phyloP scores from a whole-genome alignment of 139 green algal species.

The Diplosphaera chodatii region DNA sequence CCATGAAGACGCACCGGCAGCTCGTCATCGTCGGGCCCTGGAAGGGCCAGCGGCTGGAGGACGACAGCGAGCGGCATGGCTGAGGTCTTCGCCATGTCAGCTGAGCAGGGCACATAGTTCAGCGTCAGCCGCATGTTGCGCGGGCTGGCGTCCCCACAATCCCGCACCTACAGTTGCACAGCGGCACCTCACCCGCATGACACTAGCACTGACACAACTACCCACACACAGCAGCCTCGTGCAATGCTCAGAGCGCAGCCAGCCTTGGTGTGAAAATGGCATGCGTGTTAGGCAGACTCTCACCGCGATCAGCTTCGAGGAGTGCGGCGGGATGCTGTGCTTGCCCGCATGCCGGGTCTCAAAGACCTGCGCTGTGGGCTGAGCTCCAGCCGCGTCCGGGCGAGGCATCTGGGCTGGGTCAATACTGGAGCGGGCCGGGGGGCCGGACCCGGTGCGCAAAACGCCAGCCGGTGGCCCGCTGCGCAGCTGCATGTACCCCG shows the following conservation, averaged over 20 bases:
- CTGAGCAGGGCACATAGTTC: constrained; percentile 64
- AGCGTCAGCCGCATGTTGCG: constrained; percentile 76
- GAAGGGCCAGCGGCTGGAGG: constrained; percentile 75
- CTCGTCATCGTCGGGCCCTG: constrained; percentile 61
- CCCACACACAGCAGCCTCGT: no score
- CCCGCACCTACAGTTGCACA: constrained; percentile 27
- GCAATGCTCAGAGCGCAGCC: no score
- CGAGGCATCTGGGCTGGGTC: constrained; percentile 81
- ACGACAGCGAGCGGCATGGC: constrained; percentile 80
- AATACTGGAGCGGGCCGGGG: constrained; percentile 43
- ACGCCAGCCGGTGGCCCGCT: not conserved
- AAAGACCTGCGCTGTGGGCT: constrained; percentile 45
- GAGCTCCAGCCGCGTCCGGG: constrained; percentile 18
- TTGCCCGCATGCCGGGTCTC: constrained; percentile 49
- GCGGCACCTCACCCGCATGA: no score
- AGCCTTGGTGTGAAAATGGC: no score
- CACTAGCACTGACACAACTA: no score
- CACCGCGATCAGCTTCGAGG: constrained; percentile 37
- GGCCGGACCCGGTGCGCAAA: not conserved
- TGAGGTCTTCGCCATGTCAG: constrained; percentile 65
- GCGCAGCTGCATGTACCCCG: not conserved
- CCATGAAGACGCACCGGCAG: constrained; percentile 63
- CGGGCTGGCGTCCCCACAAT: constrained; percentile 70
- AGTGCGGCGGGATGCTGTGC: constrained; percentile 32
- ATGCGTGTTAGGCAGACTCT: no score